Evolutionary conservation across 371 early-diverging fungal species (phyloP).

Genomic region (Batkoa obscura): DNA sequence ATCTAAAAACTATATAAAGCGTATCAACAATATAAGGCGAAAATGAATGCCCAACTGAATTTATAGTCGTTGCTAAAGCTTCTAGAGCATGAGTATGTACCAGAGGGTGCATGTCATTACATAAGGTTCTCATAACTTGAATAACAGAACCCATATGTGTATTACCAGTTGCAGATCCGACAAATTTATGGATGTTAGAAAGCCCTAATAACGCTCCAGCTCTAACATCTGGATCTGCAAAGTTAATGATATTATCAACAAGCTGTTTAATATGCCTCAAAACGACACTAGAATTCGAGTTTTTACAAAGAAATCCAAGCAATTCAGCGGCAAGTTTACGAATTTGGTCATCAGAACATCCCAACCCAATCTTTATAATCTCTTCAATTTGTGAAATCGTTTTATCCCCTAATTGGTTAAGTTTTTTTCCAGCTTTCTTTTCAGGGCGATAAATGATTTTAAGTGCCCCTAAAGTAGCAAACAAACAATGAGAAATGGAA

Average conservation of each 20-base stretch:
- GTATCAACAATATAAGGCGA: constrained; percentile 74
- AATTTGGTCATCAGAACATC: neutral
- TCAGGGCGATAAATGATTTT: neutral
- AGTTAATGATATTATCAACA: constrained; percentile 71
- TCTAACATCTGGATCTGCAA: constrained; percentile 81
- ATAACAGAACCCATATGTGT: constrained; percentile 71
- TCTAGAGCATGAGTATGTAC: constrained; percentile 89
- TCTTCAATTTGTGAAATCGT: neutral
- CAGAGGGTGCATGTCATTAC: constrained; percentile 77
- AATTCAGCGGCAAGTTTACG: neutral
- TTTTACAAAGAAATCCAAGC: neutral
- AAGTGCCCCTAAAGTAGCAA: neutral
- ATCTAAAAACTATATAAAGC: constrained; percentile 56
- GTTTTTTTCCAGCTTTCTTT: neutral
- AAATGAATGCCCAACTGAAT: constrained; percentile 80
- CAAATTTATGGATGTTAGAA: constrained; percentile 69
- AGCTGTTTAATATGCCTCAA: constrained; percentile 62
- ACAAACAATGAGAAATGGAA: neutral
- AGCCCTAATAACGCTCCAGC: constrained; percentile 85
- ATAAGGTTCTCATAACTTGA: constrained; percentile 71
- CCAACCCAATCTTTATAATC: neutral
- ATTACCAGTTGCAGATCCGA: constrained; percentile 78
- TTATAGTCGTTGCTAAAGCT: constrained; percentile 65
- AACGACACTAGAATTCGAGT: constrained; percentile 13
- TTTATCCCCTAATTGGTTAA: neutral